Evolutionary conservation across 257 asterid genomes (phyloP), one percentile per base, ranked within the genome.

Genomic region (Gentiana straminea): DNA sequence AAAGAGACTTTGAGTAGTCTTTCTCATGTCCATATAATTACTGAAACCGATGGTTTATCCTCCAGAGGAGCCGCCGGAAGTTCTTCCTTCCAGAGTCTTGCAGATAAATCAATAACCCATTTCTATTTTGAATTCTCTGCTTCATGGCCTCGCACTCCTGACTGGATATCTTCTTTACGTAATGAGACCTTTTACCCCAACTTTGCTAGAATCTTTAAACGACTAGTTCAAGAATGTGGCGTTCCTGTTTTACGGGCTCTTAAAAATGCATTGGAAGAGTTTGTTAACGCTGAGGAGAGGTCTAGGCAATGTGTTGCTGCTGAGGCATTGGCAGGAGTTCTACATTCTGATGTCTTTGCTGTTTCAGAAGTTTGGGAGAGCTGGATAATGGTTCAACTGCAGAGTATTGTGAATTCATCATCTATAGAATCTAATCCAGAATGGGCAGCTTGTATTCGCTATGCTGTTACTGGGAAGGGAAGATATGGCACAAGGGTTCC

Each of bases 221-320:
- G 99, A 71, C 70, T 92, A 47, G 79, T 81, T 71, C 99, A 92
- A 78, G 99, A 88, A 82, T 92, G 99, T 65, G 99, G 99, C 49
- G 64, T 82, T 67, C 84, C 95, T 69, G 97, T 85, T 76, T 63
- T 92, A 65, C 68, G 73, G 64, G 77, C 94, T 38, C 68, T 88
- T 66, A 80, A 72, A 80, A 81, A 64, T 72, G 74, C 97, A 33
- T 65, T 92, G 57, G 83, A 74, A 73, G 91, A 85, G 69, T 85
- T 88, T 73, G 75, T 86, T 61, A 84, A 75, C 77, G 80, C 99
- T 49, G 75, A 79, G 69, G 99, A 88, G 85, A 88, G 97, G 71
- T 73, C 99, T 72, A 88, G 86, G 73, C 99, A 92, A 70, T 92
- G 97, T 78, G 99, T 92, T 75, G 99, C 99, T 44, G 99, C 99